These are phyloP conservation scores for Neurospora pannonica DNA, from an alignment of 495 filamentous ascomycete species.

Conservation along the genomic window DNA sequence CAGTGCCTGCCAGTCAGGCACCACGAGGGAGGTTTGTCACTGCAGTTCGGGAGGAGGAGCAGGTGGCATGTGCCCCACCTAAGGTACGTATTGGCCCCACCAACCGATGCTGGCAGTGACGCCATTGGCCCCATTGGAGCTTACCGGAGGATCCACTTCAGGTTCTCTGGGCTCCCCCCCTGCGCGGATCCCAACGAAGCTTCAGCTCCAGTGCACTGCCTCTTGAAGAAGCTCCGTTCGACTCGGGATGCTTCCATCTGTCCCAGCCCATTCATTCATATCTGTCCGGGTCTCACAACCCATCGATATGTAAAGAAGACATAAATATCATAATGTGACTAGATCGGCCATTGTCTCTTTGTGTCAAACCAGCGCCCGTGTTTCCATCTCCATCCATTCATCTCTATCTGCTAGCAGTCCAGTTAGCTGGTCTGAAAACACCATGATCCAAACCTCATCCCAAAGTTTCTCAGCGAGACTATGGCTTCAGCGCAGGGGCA, in stretches of 20 bases:
- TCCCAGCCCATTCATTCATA: background rate
- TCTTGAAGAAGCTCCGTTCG: background rate
- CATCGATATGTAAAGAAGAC: background rate
- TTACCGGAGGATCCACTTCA: background rate
- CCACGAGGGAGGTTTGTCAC: background rate
- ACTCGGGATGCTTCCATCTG: background rate
- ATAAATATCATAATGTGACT: too few relatives aligned
- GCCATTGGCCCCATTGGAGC: background rate
- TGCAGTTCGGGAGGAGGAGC: background rate
- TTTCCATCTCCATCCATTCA: background rate
- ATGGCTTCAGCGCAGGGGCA: background rate
- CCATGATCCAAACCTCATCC: background rate
- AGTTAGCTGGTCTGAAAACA: background rate
- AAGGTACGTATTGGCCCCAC: background rate
- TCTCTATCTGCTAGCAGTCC: background rate
- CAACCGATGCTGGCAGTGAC: background rate
- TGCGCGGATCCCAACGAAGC: background rate
- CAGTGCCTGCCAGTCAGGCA: background rate
- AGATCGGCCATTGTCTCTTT: background rate
- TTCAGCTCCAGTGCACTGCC: background rate
- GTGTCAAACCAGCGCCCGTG: background rate
- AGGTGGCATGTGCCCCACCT: background rate
- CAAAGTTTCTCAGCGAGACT: background rate
- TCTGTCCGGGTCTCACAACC: background rate
- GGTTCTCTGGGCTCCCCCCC: background rate